Evolutionary conservation across 1,284 basidiomycete genomes (phyloP).

Genomic region (Vanrija sp.): DNA sequence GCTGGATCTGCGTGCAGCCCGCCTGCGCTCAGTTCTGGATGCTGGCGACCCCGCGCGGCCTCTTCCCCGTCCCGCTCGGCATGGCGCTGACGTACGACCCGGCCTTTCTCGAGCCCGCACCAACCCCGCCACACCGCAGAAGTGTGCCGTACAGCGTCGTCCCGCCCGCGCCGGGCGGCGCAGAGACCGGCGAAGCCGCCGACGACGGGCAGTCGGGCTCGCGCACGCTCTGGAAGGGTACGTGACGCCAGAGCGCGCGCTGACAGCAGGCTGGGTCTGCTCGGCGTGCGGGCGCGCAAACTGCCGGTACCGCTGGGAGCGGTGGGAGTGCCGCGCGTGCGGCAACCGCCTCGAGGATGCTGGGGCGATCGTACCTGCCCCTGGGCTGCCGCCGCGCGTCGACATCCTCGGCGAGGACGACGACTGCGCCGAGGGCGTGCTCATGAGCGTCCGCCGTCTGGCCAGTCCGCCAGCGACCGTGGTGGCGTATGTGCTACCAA

Average conservation of each 20-base stretch:
- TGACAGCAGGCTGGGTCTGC: slow-evolving; percentile 39
- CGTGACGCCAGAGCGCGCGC: background rate
- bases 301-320: slow-evolving; percentile 41
- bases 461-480: slow-evolving; percentile 2
- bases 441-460: slow-evolving; percentile 1
- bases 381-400: too few relatives aligned
- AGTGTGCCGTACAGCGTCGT: slow-evolving; percentile 27
- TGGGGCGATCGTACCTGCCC: background rate
- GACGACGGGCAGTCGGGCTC: slow-evolving; percentile 12
- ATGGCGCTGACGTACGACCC: slow-evolving; percentile 24
- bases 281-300: slow-evolving; percentile 37
- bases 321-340: slow-evolving; percentile 24
- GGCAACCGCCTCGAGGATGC: background rate
- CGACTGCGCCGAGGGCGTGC: background rate
- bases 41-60: slow-evolving; percentile 19
- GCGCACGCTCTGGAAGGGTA: slow-evolving; percentile 30
- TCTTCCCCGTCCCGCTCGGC: slow-evolving; percentile 29
- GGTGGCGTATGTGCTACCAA: slow-evolving; percentile 12
- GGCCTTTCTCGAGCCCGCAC: slow-evolving; percentile 16
- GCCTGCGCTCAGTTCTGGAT: slow-evolving; percentile 36
- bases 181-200: background rate
- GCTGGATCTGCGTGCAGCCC: slow-evolving; percentile 32
- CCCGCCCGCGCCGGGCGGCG: slow-evolving; percentile 17
- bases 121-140: slow-evolving; percentile 9
- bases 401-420: slow-evolving; percentile 9